Base-by-base conservation (phyloP, 108 stramenopile species). In the Discostella pseudostelligera region DNA sequence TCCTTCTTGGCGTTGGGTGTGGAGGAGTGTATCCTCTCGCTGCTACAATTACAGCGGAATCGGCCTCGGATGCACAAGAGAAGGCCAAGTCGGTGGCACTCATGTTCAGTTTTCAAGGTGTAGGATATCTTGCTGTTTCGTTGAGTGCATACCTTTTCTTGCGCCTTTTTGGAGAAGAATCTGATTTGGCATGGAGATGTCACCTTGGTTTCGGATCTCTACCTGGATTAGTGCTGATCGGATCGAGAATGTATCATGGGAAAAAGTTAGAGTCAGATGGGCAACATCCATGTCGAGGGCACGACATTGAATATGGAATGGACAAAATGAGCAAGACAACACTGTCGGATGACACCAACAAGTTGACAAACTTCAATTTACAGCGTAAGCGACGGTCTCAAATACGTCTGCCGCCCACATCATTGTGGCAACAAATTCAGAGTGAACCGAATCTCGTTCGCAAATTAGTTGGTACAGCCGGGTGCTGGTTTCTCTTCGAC, bases 21-120 rank as follows among this genome's bases (percentile, higher is more conserved):
- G 93, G 93, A 20, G 89, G 88, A 8, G 90, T 94, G 0, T 95
- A 92, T 70, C 93, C 93, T 0, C 65, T 95, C 51, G 90, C 93
- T n/a, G 93, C 93, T 12, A 85, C 82, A 0, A 56, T 95, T 1
- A 88, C 87, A 66, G 87, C 88, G 9, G 92, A 93, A 62, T 70
- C 74, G 0, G 62, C 71, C 36, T 32, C 56, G 37, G 43, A 51
- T 4, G 57, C 67, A 11, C 20, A 67, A n/a, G 53, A 62, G 20
- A 50, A 59, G 22, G 67, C 81, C 40, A 75, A 80, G 37, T 72
- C 86, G 7, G 81, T 93, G 0, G 92, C 87, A 5, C 54, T 83
- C 35, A 93, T 86, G 45, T 93, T 93, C 69, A 79, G 76, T 12
- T 88, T 81, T 54, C 92, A 93, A 62, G 92, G 92, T 8, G 49